Conservation (phyloP, 2,329 filamentous ascomycete species). For the Dryadomyces quercus-mongolicae region DNA sequence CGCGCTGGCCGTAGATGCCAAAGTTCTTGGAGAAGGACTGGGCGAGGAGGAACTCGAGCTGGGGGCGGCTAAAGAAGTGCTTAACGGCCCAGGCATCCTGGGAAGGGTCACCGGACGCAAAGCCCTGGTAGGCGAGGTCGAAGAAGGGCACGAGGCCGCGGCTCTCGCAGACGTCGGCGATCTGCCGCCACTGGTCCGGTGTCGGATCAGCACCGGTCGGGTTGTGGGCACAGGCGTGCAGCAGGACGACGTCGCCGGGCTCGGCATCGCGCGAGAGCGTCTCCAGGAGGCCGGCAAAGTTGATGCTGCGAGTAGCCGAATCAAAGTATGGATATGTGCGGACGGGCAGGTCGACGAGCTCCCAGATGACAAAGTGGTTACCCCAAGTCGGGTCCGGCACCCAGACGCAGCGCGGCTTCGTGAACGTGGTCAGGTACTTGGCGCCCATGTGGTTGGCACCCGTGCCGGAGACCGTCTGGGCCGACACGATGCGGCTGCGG, state of each 20-base stretch:
- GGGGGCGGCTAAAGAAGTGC: constrained; percentile 73
- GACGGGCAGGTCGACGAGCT: constrained; percentile 67
- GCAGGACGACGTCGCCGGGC: constrained; percentile 64
- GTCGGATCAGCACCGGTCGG: constrained; percentile 94
- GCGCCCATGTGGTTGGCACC: constrained; percentile 88
- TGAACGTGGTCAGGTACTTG: constrained; percentile 88
- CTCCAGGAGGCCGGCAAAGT: constrained; percentile 77
- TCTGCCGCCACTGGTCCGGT: constrained; percentile 83
- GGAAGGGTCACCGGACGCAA: constrained; percentile 78
- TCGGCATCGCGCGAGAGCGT: constrained; percentile 58
- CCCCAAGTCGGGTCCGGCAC: constrained; percentile 93
- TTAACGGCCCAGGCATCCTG: constrained; percentile 81
- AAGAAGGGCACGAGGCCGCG: constrained; percentile 95
- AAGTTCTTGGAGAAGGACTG: constrained; percentile 98
- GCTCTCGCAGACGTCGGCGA: constrained; percentile 61
- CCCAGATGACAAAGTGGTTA: constrained; percentile 97
- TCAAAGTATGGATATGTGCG: constrained; percentile 90
- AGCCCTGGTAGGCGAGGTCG: constrained; percentile 94
- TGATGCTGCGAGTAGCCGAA: constrained; percentile 74
- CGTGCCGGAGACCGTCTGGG: constrained; percentile 95
- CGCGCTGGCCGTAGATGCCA: constrained; percentile 89
- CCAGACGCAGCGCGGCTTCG: constrained; percentile 65
- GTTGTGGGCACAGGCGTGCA: constrained; percentile 95
- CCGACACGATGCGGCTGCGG: constrained; percentile 66
- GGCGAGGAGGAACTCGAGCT: constrained; percentile 74